Percentiles rank a stretch among this genome's conserved stretches.
These are phyloP conservation scores for Amanita subjunquillea DNA, from an alignment of 768 basidiomycete species.

Conservation along the genomic window DNA sequence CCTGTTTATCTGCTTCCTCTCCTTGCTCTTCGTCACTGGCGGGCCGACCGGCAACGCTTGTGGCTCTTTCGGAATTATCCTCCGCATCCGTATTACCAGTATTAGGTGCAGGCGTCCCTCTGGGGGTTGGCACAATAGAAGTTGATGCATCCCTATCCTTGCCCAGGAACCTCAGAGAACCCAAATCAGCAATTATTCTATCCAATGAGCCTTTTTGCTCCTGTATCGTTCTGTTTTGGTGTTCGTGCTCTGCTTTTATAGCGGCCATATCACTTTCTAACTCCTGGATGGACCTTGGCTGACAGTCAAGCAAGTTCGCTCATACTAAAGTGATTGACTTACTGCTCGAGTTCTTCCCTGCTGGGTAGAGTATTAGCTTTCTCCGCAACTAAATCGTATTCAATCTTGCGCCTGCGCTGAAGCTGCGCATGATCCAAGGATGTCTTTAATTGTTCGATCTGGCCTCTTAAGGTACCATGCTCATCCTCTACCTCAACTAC, in stretches of 20 bases:
- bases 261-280: slow-evolving; percentile 74
- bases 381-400: slow-evolving; percentile 79
- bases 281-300: slow-evolving; percentile 47
- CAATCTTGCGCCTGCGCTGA: slow-evolving; percentile 68
- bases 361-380: slow-evolving; percentile 71
- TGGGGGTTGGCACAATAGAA: slow-evolving; percentile 32
- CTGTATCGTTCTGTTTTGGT: slow-evolving; percentile 54
- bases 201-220: slow-evolving; percentile 63
- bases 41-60: slow-evolving; percentile 21
- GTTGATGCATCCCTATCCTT: slow-evolving; percentile 47
- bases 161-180: slow-evolving; percentile 52
- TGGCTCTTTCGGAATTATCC: slow-evolving; percentile 13
- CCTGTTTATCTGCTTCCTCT: slow-evolving; percentile 27
- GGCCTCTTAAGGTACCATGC: slow-evolving; percentile 51
- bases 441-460: slow-evolving; percentile 72
- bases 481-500: slow-evolving; percentile 47
- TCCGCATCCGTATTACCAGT: slow-evolving; percentile 7
- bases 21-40: slow-evolving; percentile 22
- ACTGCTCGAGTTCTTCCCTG: slow-evolving; percentile 72
- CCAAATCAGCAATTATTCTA: slow-evolving; percentile 50
- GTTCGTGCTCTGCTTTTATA: slow-evolving; percentile 66
- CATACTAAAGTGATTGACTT: slow-evolving; percentile 18
- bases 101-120: slow-evolving; percentile 41
- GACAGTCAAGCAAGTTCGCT: neutral
- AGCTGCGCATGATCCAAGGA: slow-evolving; percentile 73